A percentile compares a stretch with the other conserved stretches of the same genome.
These are phyloP conservation scores for Xylaria sp. DNA, from an alignment of 2,329 filamentous ascomycete species.

Conservation along the genomic window DNA sequence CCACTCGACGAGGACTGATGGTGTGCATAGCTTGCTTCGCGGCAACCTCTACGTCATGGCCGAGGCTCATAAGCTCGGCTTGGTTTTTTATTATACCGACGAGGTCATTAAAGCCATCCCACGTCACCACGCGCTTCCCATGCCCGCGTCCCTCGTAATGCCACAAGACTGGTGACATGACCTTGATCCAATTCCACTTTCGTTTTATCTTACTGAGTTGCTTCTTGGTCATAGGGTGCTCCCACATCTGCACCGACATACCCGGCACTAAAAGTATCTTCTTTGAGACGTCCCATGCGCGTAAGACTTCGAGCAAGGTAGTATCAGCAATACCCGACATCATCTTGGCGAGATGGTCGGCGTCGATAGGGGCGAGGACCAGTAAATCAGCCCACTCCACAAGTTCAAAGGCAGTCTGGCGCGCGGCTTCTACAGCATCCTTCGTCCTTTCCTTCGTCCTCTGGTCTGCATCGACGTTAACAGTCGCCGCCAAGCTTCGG, in stretches of 20 bases:
- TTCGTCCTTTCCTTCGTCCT: constrained; percentile 48
- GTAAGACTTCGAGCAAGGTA: constrained; percentile 80
- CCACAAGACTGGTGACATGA: constrained; percentile 85
- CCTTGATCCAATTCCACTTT: constrained; percentile 88
- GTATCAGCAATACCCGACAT: constrained; percentile 84
- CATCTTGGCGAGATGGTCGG: constrained; percentile 88
- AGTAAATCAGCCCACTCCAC: constrained; percentile 90
- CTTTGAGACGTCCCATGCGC: constrained; percentile 89
- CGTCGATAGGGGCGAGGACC: constrained; percentile 85
- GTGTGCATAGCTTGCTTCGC: constrained; percentile 56
- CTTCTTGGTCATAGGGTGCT: constrained; percentile 87
- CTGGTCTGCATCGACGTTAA: constrained; percentile 52
- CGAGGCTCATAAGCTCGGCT: constrained; percentile 78
- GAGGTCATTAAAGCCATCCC: constrained; percentile 76
- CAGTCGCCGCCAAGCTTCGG: constrained; percentile 55
- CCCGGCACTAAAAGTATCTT: constrained; percentile 86
- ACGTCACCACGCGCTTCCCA: constrained; percentile 65
- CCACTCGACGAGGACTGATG: constrained; percentile 52
- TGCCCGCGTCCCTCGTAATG: constrained; percentile 68
- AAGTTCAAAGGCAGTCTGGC: constrained; percentile 70
- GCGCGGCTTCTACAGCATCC: constrained; percentile 63
- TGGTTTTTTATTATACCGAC: constrained; percentile 80
- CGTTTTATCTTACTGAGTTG: constrained; percentile 84
- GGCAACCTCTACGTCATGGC: constrained; percentile 73
- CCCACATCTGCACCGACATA: constrained; percentile 91